Evolutionary conservation across 1,284 basidiomycete species (phyloP), one percentile per base, ranked within the genome.

Genomic region (Cutaneotrichosporon daszewskae): DNA sequence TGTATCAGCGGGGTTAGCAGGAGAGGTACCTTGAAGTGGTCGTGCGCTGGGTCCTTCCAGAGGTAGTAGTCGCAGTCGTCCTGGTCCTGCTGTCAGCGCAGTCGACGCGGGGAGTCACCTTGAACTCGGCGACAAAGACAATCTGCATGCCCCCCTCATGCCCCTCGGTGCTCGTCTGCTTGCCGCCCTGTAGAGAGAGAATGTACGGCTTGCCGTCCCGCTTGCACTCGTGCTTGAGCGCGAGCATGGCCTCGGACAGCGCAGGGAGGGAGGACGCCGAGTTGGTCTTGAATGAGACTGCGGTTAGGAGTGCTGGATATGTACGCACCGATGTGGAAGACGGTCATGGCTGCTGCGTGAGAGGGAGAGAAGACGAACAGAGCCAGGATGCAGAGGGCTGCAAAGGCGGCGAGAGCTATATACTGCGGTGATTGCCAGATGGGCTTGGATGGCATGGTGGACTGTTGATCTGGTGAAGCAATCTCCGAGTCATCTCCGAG

Each of bases 201-300:
- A 70, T 68, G 45, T 63, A 63, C 13, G 45, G 32, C 42, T 49
- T 33, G 3, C 51, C 54, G 25, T 54, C 37, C n/a, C 53, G 54
- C 26, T 49, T 44, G 40, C 63, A 66, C 18, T 35, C 22, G 14
- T 56, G 22, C 23, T 59, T 40, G 19, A 69, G 57, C 4, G 45
- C 50, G 11, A 61, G 49, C 40, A 68, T 57, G 10, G 26, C 47
- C 6, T 41, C 12, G 7, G 54, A 51, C 13, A 69, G 46, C 1
- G 39, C 23, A 11, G 44, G 35, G 12, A 58, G 41, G 14, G 38
- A 27, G n/a, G n/a, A n/a, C 8, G 47, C 23, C 3, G 53, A 20
- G 17, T n/a, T n/a, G n/a, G n/a, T 46, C 36, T 60, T 60, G 60
- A 69, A 66, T 5, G 64, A 53, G 47, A 69, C 67, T 68, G 45